Percentiles rank a stretch among this genome's conserved stretches.
phyloP scores from a whole-genome alignment of 2,329 filamentous ascomycete species.

The Coniochaeta sp. region DNA sequence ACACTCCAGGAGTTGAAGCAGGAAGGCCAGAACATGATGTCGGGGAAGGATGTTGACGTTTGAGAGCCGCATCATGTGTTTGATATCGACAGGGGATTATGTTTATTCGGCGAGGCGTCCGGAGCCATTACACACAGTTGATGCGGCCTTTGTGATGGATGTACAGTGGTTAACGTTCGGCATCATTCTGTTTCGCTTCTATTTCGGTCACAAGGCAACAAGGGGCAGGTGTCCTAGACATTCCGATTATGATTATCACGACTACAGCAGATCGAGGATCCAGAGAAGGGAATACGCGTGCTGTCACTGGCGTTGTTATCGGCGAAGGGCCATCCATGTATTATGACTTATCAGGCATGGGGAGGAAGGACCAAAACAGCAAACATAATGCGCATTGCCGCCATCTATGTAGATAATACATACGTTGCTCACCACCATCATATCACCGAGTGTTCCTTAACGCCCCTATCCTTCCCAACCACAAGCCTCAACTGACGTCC shows the following conservation, averaged over 20 bases:
- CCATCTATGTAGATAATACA: neutral
- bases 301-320: neutral
- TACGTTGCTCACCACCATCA: slow-evolving; percentile 17
- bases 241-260: neutral
- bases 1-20: slow-evolving; percentile 49
- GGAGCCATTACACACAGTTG: too few species aligned
- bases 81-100: neutral
- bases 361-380: neutral
- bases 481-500: slow-evolving; percentile 55
- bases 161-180: neutral
- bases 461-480: slow-evolving; percentile 52
- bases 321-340: neutral
- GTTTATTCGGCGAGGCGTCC: too few species aligned
- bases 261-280: neutral
- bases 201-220: neutral
- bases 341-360: neutral
- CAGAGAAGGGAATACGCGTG: neutral
- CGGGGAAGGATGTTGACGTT: slow-evolving; percentile 28
- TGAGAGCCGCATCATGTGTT: neutral
- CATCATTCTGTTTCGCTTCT: neutral
- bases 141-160: neutral
- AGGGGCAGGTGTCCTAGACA: neutral
- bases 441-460: slow-evolving; percentile 48
- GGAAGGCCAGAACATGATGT: slow-evolving; percentile 50
- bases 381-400: neutral